Base-by-base conservation (phyloP, 2,329 filamentous ascomycete genomes). In the Claviceps maximensis region DNA sequence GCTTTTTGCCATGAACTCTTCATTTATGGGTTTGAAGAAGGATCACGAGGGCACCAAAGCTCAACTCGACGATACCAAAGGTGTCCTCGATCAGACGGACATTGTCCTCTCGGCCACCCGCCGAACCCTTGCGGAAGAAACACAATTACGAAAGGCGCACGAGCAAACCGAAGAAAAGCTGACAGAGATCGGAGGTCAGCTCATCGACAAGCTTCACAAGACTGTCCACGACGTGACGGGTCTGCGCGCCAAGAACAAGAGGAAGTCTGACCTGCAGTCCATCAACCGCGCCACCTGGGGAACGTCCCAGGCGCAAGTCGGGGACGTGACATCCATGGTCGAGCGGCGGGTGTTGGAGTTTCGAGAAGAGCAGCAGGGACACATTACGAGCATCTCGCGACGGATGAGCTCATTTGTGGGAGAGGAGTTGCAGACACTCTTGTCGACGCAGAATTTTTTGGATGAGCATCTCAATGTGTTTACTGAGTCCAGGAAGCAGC, bases 21-120 rank as follows among this genome's bases (percentile, higher is more conserved):
- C 82, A 58, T 95, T 97, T 66, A 89, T 90, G 70, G 83, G 80
- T 1, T 69, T 97, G 60, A 95, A 93, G 69, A 89, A 90, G 64
- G 89, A 96, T 56, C 87, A 94, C 56, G 91, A 98, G 58, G 76
- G 79, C 19, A 89, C 86, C 0, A 84, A 78, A 54, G 63, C 77
- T 4, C 76, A 79, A 51, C 76, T 98, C 2, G 86, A 91, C 52
- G 82, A 87, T 38, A 94, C 91, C 0, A 86, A 89, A 61, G 82
- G 80, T 52, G 74, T 95, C 4, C 75, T 97, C 13, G 86, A 91
- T 55, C 87, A 95, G 67, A 96, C 90, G 0, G 91, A 97, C 60
- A 78, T 87, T 36, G 85, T 95, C 17, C 74, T 98, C 9, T 77
- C 79, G 15, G 82, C 87, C 49, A 95, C 91, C 0, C 82, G 83